Percentiles rank a stretch among this genome's conserved stretches.
Conservation (phyloP, 1,284 basidiomycete species). For the Melampsora larici-populina region DNA sequence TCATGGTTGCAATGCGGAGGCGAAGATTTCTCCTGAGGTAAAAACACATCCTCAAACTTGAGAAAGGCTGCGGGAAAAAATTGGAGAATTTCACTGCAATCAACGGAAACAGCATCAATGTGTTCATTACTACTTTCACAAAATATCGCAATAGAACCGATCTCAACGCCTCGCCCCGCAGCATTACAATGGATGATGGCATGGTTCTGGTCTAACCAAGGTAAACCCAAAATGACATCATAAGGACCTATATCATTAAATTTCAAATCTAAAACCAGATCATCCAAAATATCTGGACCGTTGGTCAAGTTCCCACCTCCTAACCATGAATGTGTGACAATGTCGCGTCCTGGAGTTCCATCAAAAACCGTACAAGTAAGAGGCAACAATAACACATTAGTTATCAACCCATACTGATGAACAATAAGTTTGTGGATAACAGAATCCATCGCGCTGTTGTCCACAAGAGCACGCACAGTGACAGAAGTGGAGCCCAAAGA, state of each 20-base stretch:
- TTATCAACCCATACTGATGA: background rate
- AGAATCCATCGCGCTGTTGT: constrained; percentile 4
- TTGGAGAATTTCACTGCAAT: background rate
- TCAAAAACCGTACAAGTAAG: constrained; percentile 14
- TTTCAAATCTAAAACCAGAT: background rate
- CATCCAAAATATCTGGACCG: background rate
- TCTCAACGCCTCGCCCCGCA: background rate
- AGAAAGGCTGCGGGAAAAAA: background rate
- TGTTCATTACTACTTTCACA: background rate
- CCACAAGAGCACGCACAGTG: background rate
- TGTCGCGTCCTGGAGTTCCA: background rate
- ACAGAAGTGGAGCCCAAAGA: background rate
- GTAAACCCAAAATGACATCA: no score
- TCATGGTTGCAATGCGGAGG: constrained; percentile 12
- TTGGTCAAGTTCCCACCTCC: background rate
- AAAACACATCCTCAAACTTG: background rate
- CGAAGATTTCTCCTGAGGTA: background rate
- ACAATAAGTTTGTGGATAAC: background rate
- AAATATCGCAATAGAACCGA: background rate
- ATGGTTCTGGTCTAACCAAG: background rate
- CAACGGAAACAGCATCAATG: background rate
- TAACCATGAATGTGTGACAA: background rate
- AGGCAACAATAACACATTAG: background rate
- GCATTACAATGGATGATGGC: background rate
- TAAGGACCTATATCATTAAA: background rate